Base-by-base conservation (phyloP, 2,329 filamentous ascomycete species). In the Penicillium occitanis region DNA sequence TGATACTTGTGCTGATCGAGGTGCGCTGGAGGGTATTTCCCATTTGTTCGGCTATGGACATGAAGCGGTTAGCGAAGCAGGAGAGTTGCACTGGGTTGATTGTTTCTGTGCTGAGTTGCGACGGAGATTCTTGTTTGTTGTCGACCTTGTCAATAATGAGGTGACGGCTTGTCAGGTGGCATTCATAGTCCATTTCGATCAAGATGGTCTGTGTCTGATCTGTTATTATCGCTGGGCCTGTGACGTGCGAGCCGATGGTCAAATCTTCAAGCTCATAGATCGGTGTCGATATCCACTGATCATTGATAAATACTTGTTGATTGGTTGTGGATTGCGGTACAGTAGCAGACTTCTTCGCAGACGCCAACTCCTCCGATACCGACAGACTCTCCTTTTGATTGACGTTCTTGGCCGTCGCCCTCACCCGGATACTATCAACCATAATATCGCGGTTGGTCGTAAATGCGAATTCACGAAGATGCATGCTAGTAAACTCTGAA, bases 41-140 rank as follows among this genome's bases (percentile, higher is more conserved):
- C 91, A 93, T 93, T 73, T 93, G 90, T 77, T 93, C 91, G 0
- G 91, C 91, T 71, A 93, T 92, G 6, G 89, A 88, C 91, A 93
- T 93, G 78, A 93, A 93, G 5, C 91, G 85, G 74, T 93, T 90
- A 0, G 89, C 89, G 70, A 93, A 93, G 67, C 93, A 90, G 72
- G 87, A 90, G 1, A 93, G 83, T 78, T 91, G 84, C 69, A 93
- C 90, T 0, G 91, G 91, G 73, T 93, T 90, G 0, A 91, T 87
- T 64, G 88, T 85, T 48, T 83, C 82, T 14, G 70, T 77, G 61
- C 78, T 79, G 51, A 84, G 75, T 64, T 86, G 19, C 5, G 44
- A 48, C n/a, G 10, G 13, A 48, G 19, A 22, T 11, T 48, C 44
- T 48, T 25, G 44, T 48, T 48, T 13, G 2, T 11, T 48, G 8